Evolutionary conservation across 2,329 filamentous ascomycete genomes (phyloP).

Genomic region (Zarea fungicola): DNA sequence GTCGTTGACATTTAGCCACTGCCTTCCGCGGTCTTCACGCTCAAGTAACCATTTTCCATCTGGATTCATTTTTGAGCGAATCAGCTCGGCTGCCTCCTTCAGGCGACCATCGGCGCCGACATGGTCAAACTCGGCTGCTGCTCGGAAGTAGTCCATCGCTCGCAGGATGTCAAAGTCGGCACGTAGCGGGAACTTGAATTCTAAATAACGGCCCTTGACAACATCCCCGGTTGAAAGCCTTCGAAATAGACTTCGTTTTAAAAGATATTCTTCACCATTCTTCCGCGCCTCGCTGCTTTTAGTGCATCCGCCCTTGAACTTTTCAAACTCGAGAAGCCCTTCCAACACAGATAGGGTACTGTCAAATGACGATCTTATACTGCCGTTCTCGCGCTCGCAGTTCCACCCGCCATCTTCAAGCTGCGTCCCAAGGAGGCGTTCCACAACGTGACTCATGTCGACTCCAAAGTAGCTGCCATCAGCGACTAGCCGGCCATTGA

Average conservation of each 20-base stretch:
- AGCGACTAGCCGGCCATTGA: conserved; percentile 15
- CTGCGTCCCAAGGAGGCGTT: conserved; percentile 10
- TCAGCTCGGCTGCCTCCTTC: conserved; percentile 7
- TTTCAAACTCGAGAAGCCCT: conserved; percentile 14
- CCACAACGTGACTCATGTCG: conserved; percentile 13
- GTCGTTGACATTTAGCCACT: conserved; percentile 2
- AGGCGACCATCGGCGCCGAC: conserved; percentile 4
- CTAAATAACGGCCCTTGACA: conserved; percentile 9
- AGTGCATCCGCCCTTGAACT: neutral
- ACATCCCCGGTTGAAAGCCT: conserved; percentile 7
- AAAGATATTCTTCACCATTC: conserved; percentile 15
- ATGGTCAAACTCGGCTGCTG: neutral
- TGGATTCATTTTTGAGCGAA: conserved; percentile 5
- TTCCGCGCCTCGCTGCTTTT: conserved; percentile 7
- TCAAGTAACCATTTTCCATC: conserved; percentile 4
- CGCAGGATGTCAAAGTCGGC: conserved; percentile 12
- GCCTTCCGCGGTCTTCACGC: neutral
- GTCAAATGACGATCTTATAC: conserved; percentile 13
- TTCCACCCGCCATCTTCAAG: conserved; percentile 15
- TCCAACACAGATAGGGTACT: conserved; percentile 14
- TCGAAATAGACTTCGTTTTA: conserved; percentile 12
- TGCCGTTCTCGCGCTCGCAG: conserved; percentile 14
- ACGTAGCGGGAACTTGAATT: conserved; percentile 5
- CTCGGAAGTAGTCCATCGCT: conserved; percentile 13
- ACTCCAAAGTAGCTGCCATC: conserved; percentile 14